phyloP scores from a whole-genome alignment of 306 rosid species.

The Nissolia schottii region DNA sequence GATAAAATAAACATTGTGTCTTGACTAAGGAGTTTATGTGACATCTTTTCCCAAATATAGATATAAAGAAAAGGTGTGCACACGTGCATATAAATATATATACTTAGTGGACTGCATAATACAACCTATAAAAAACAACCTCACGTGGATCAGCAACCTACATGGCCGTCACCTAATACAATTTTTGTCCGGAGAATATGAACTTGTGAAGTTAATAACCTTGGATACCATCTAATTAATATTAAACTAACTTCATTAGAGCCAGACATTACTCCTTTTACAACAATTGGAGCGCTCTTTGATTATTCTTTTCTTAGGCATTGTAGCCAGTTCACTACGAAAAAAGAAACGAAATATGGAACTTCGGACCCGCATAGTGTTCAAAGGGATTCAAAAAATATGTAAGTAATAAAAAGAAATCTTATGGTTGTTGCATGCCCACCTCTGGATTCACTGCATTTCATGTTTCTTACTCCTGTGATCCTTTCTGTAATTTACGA shows the following conservation, averaged over 20 bases:
- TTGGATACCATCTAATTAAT: conserved; percentile 57
- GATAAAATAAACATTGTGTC: conserved; percentile 11
- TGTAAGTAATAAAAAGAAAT: neutral
- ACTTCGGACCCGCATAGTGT: conserved; percentile 9
- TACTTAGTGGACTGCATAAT: conserved; percentile 33
- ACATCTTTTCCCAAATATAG: conserved; percentile 21
- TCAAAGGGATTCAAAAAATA: neutral
- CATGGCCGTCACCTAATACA: conserved; percentile 48
- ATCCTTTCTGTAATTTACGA: neutral
- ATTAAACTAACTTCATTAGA: conserved; percentile 27
- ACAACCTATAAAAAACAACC: conserved; percentile 18
- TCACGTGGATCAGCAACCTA: conserved; percentile 62
- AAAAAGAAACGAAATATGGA: conserved; percentile 15
- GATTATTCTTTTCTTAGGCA: conserved; percentile 21
- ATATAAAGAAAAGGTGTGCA: conserved; percentile 38
- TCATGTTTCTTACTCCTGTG: neutral
- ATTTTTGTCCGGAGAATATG: conserved; percentile 52
- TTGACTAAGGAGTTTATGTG: conserved; percentile 19
- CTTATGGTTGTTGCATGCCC: conserved; percentile 17
- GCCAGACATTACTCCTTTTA: conserved; percentile 11
- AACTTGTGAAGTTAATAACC: conserved; percentile 50
- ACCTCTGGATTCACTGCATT: conserved; percentile 21
- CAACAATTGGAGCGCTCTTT: conserved; percentile 15
- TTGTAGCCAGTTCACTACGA: conserved; percentile 13
- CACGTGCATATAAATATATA: conserved; percentile 53